Base-by-base conservation (phyloP, 2,329 filamentous ascomycete species). In the Furcasterigmium furcatum region DNA sequence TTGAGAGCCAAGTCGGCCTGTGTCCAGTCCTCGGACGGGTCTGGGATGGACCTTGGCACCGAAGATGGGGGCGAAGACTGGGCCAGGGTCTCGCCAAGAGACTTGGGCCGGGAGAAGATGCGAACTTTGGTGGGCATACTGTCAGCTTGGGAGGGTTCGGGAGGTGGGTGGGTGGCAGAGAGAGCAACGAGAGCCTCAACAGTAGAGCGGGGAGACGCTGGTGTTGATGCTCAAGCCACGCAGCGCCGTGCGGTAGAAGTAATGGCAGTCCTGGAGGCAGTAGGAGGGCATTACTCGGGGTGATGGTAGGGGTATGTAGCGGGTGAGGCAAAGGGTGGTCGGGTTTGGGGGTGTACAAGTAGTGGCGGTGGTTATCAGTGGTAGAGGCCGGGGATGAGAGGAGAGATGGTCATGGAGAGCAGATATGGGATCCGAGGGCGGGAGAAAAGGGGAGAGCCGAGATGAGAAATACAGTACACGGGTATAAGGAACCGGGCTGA, bases 241-340 rank as follows among this genome's bases (percentile, higher is more conserved):
- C 71, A 95, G 73, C 63, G 88, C 87, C 67, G 85, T 95, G 75
- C 88, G 88, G 74, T 88, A 94, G 72, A 95, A 95, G 72, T 95
- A 95, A 66, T 95, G 89, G 61, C 88, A 95, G 68, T 95, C 87
- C 76, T 94, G 85, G 47, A 88, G 74, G 68, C 76, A 95, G 67
- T 89, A 92, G 58, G 77, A 68, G 74, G 87, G 87, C 88, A 95
- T 95, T 73, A 77, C 74, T 77, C 68, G 71, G 55, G 63, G 34
- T 36, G 34, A 16, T 32, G 14, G 14, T 16, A 36, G 34, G 59
- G 16, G 12, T 18, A 36, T 9, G 59, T 44, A 48, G 53, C 45
- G n/a, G 27, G 29, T 46, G 44, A 38, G 19, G 29, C 40, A 45
- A 46, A n/a, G 29, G 41, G 30, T 43, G 43, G 35, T 38, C 39